Evolutionary conservation across 257 asterid genomes (phyloP), one percentile per base, ranked within the genome.

Genomic region (Solanum sitiens): DNA sequence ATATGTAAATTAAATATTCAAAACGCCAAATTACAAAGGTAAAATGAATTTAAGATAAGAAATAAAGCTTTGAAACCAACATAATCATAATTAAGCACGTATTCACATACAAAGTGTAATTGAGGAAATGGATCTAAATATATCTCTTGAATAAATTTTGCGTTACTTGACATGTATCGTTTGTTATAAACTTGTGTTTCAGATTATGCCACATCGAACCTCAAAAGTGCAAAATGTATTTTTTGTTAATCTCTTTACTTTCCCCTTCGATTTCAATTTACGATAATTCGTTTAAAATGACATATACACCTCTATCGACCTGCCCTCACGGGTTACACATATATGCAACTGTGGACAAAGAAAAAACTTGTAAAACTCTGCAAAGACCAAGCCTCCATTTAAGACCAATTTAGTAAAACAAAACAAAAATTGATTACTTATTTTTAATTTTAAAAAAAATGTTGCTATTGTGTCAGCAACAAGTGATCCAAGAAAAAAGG

Each of bases 311-410:
- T 15, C 1, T 27, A 71, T 30, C 12, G 11, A 32, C 12, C 2
- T 12, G 1, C 12, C 11, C 23, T 14, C n/a, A 33, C 79, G 7
- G 3, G 14, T 16, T 18, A 16, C n/a, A 18, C 25, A 72, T 4
- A 11, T 13, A 40, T 1, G 35, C 6, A 76, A 76, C 61, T 4
- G 14, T 56, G 68, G 44, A 30, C 85, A 16, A 80, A 47, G 85
- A 47, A 45, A 80, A 80, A 47, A 16, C 18, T 80, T 30, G 27
- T 27, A 16, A 8, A 8, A 80, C 67, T 8, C 18, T 47, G 27
- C 85, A 27, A 80, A 80, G 85, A 16, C 68, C 68, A 80, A 80
- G 85, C 85, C 85, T 16, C 85, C 85, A 80, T 47, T 80, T 30
- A 80, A 20, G 68, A 80, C 68, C 85, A 47, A 27, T 47, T 80